phyloP scores from a whole-genome alignment of 768 basidiomycete genomes.

The Mycena amicta region DNA sequence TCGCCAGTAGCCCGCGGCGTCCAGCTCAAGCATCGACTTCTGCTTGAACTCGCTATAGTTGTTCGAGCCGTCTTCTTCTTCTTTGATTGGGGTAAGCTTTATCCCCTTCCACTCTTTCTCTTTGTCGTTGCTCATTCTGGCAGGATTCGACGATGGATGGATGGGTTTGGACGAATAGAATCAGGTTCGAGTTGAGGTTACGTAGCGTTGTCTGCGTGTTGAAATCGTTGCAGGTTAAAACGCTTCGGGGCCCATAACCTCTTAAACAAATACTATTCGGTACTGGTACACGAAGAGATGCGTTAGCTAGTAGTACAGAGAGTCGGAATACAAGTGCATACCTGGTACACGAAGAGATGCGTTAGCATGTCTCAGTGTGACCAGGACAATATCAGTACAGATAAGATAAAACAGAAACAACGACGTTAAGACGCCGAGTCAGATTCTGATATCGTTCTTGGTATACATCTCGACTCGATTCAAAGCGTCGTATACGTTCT shows the following conservation, averaged over 20 bases:
- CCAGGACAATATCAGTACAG: too few species aligned
- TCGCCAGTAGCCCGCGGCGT: constrained; percentile 11
- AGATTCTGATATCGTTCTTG: too few species aligned
- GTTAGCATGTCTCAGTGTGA: too few species aligned
- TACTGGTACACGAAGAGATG: neutral
- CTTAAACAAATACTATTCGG: neutral
- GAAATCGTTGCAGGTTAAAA: neutral
- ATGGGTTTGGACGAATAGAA: neutral
- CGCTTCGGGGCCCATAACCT: neutral
- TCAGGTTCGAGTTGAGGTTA: neutral
- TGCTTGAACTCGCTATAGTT: constrained; percentile 15
- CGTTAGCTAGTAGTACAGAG: neutral
- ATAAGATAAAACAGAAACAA: too few species aligned
- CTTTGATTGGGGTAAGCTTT: constrained; percentile 11
- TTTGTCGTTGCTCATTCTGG: neutral
- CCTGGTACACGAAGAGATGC: neutral
- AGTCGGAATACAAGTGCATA: neutral
- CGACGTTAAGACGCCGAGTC: too few species aligned
- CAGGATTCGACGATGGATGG: neutral
- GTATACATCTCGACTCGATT: too few species aligned
- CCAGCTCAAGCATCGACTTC: constrained; percentile 13
- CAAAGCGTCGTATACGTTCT: too few species aligned
- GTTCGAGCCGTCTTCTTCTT: constrained; percentile 2
- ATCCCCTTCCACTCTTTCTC: constrained; percentile 12
- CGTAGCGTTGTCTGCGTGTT: neutral